phyloP scores from a whole-genome alignment of 306 rosid species.

The Erythrophleum fordii region DNA sequence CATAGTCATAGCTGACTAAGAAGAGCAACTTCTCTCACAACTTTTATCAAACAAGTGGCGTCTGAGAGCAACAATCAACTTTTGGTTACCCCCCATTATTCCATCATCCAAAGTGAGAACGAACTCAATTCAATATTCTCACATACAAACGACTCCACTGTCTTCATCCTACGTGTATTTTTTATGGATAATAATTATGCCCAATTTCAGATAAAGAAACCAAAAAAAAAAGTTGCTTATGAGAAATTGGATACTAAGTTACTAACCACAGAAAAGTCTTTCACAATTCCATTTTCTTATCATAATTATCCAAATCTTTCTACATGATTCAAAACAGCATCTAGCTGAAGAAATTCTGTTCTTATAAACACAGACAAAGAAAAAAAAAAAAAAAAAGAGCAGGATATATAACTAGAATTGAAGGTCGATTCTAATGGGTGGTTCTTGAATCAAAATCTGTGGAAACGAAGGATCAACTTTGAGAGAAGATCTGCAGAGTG shows the following conservation, averaged over 20 bases:
- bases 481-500: slow-evolving; percentile 80
- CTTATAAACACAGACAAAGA: not conserved
- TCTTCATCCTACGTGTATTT: not conserved
- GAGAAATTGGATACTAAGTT: not conserved
- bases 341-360: not conserved
- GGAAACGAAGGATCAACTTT: slow-evolving; percentile 42
- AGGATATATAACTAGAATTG: not conserved
- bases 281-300: not conserved
- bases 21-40: slow-evolving; percentile 30
- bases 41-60: slow-evolving; percentile 19
- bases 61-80: slow-evolving; percentile 3
- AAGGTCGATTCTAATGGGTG: slow-evolving; percentile 38
- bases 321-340: slow-evolving; percentile 11
- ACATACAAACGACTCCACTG: not conserved
- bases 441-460: slow-evolving; percentile 48
- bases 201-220: not conserved
- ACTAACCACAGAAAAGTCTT: not conserved
- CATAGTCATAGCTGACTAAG: slow-evolving; percentile 41
- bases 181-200: not conserved
- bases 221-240: not conserved
- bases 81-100: slow-evolving; percentile 6
- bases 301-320: not conserved
- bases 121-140: not conserved
- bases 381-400: not conserved
- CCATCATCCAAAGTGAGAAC: slow-evolving; percentile 36